A percentile compares a stretch with the other conserved stretches of the same genome.
Evolutionary conservation across 805 yeast genomes (phyloP).

Genomic region (Candida chauliodis): DNA sequence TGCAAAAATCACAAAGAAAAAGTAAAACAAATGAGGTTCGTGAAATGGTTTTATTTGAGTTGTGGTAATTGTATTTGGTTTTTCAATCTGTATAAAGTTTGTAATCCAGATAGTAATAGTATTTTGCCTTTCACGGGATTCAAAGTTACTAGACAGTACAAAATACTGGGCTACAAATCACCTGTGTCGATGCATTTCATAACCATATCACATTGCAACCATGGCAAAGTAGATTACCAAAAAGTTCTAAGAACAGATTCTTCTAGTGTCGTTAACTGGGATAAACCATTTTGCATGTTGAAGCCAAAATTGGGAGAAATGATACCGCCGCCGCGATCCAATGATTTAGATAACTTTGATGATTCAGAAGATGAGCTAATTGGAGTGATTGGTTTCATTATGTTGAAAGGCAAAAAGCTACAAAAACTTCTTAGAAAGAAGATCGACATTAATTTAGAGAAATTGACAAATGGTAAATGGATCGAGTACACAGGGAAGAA

Average conservation of each 20-base stretch:
- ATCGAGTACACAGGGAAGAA: slow-evolving; percentile 22
- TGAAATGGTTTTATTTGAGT: not conserved
- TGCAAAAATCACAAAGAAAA: not conserved
- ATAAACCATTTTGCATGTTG: slow-evolving; percentile 42
- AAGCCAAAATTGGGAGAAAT: slow-evolving; percentile 21
- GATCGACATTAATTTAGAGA: slow-evolving; percentile 18
- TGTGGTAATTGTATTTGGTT: slow-evolving; percentile 13
- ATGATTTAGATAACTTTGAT: slow-evolving; percentile 10
- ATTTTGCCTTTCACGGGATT: slow-evolving; percentile 51
- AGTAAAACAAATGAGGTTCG: not conserved
- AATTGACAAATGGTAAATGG: slow-evolving; percentile 13
- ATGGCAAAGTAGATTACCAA: slow-evolving; percentile 47
- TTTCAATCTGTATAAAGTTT: slow-evolving; percentile 24
- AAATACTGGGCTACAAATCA: slow-evolving; percentile 34
- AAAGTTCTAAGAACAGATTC: slow-evolving; percentile 27
- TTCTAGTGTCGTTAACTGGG: slow-evolving; percentile 47
- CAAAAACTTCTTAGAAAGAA: slow-evolving; percentile 11
- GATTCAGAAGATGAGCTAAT: slow-evolving; percentile 3
- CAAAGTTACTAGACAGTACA: slow-evolving; percentile 47
- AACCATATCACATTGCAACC: slow-evolving; percentile 47
- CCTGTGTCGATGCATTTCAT: slow-evolving; percentile 39
- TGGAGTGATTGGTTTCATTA: slow-evolving; percentile 5
- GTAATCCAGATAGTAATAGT: slow-evolving; percentile 25
- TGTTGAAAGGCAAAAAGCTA: slow-evolving; percentile 3
- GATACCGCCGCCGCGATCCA: slow-evolving; percentile 10